Conservation (phyloP, 495 filamentous ascomycete species). For the Lasiosphaeria ovina region DNA sequence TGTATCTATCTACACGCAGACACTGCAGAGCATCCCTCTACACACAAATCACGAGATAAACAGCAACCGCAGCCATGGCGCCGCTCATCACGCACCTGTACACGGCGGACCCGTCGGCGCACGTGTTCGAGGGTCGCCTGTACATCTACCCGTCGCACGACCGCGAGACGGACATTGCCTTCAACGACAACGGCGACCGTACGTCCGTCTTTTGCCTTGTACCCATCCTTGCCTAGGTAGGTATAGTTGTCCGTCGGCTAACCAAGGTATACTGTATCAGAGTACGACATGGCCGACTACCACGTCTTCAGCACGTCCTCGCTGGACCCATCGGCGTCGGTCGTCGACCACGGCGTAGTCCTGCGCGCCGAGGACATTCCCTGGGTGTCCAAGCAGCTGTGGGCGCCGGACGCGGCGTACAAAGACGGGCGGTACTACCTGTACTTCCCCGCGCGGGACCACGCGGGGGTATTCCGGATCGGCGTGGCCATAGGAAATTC, state of each 20-base stretch:
- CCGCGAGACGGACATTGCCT: constrained; percentile 57
- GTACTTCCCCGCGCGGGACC: constrained; percentile 62
- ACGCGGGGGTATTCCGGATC: constrained; percentile 61
- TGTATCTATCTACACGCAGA: no score
- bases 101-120: constrained; percentile 67
- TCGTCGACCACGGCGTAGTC: constrained; percentile 60
- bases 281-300: constrained; percentile 77
- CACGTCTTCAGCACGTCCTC: constrained; percentile 57
- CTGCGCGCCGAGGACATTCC: constrained; percentile 54
- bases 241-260: no score
- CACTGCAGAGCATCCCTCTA: no score
- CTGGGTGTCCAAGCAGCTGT: constrained; percentile 64
- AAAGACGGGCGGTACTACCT: constrained; percentile 62
- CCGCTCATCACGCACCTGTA: constrained; percentile 64
- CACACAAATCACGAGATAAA: no score
- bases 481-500: constrained; percentile 54
- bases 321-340: constrained; percentile 46
- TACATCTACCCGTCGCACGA: constrained; percentile 70
- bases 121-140: constrained; percentile 60
- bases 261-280: no score
- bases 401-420: constrained; percentile 62
- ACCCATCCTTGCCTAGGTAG: no score
- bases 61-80: no score
- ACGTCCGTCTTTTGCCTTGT: no score
- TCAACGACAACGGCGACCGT: constrained; percentile 75